Evolutionary conservation across 176 grass and related monocot genomes (phyloP), one percentile per base, ranked within the genome.

Genomic region (Musa troglodytarum): DNA sequence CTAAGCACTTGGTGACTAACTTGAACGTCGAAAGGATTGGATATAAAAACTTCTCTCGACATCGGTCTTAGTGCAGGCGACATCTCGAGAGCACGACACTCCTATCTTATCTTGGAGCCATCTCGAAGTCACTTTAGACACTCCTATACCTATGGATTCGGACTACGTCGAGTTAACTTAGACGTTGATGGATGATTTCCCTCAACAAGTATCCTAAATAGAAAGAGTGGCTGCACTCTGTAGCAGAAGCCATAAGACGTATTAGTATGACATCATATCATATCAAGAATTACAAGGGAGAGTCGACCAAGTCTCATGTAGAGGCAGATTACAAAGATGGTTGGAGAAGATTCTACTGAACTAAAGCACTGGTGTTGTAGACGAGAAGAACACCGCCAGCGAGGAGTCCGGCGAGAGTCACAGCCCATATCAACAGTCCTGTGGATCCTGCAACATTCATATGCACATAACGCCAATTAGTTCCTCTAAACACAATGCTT

Each of bases 291-390:
- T 43, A 68, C 25, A 24, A 68, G 65, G 14, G 25, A 29, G 65
- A 34, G 26, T 34, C 25, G 26, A 34, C 26, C 25, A 68, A 68
- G 65, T 68, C 1, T 43, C 0, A 16, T 68, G 13, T 11, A 68
- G 65, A 68, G 16, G 24, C 25, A 68, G 28, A 43, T 43, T 68
- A 43, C 65, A 68, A 67, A 29, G 2, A 28, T 12, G 5, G 15
- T 67, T 1, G 14, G 3, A 29, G 14, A 28, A 16, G 29, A 1
- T 49, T 69, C 34, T 88, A 98, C 88, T 84, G 75, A 88, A 72
- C 67, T 67, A 93, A 68, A 73, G 88, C 83, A 71, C 90, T 97
- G 66, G 94, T 98, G 75, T 78, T 97, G 82, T 98, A 98, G 10
- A 98, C 82, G 81, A 93, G 88, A 56, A 93, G 83, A 84, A 80